These are phyloP conservation scores for Tricholoma terreum DNA, from an alignment of 768 basidiomycete genomes.

Conservation along the genomic window DNA sequence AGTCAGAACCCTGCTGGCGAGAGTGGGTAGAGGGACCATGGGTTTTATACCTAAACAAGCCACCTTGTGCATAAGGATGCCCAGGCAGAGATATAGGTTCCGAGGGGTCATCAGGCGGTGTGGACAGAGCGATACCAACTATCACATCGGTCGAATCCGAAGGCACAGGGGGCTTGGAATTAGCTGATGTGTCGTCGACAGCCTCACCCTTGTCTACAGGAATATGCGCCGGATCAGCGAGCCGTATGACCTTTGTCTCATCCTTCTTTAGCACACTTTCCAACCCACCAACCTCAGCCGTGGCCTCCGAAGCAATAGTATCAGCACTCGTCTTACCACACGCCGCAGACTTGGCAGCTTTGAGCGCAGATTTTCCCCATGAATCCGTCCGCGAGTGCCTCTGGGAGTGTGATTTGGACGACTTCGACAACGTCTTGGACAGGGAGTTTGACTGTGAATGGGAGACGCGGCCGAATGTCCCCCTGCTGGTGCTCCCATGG, in stretches of 20 bases:
- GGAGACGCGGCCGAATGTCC: constrained; percentile 15
- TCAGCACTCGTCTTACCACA: constrained; percentile 21
- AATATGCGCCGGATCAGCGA: constrained; percentile 40
- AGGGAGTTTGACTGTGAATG: constrained; percentile 39
- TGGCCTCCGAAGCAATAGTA: constrained; percentile 10
- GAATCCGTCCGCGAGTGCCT: constrained; percentile 43
- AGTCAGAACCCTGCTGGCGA: constrained; percentile 21
- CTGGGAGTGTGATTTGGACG: constrained; percentile 33
- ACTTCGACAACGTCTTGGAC: constrained; percentile 32
- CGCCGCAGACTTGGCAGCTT: constrained; percentile 34
- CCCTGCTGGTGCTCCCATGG: constrained; percentile 16
- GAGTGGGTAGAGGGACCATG: constrained; percentile 5
- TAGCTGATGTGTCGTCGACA: background rate
- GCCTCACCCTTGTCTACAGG: constrained; percentile 23
- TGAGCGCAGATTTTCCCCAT: constrained; percentile 40
- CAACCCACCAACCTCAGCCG: constrained; percentile 23
- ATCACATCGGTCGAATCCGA: constrained; percentile 29
- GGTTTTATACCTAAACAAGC: constrained; percentile 27
- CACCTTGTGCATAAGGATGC: constrained; percentile 52
- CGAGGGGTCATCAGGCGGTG: constrained; percentile 26
- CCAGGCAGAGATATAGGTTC: constrained; percentile 34
- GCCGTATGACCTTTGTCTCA: constrained; percentile 40
- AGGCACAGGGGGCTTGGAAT: constrained; percentile 19
- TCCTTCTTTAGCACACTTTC: constrained; percentile 39
- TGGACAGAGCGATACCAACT: constrained; percentile 35